These are phyloP conservation scores for Clonostachys rhizophaga DNA, from an alignment of 2,329 filamentous ascomycete species.

Conservation along the genomic window DNA sequence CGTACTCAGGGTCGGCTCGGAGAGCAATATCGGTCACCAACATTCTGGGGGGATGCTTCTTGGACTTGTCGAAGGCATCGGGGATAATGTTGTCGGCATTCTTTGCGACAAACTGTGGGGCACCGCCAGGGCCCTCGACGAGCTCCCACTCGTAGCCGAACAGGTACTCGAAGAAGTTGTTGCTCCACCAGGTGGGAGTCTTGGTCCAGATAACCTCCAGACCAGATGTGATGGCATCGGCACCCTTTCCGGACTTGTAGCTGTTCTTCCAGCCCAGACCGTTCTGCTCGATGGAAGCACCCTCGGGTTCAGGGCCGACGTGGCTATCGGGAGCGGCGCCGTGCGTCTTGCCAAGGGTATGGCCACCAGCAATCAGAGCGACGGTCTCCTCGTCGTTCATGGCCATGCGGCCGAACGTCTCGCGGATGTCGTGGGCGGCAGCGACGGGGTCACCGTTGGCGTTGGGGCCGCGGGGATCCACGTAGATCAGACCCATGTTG, in stretches of 20 bases:
- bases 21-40: slow-evolving; percentile 71
- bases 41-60: slow-evolving; percentile 75
- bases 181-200: slow-evolving; percentile 73
- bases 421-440: slow-evolving; percentile 67
- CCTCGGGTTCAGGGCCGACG: slow-evolving; percentile 64
- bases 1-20: slow-evolving; percentile 66
- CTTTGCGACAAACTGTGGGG: slow-evolving; percentile 74
- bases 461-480: slow-evolving; percentile 69
- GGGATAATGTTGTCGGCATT: slow-evolving; percentile 56
- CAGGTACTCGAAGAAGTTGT: slow-evolving; percentile 69
- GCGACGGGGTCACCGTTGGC: slow-evolving; percentile 66
- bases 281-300: slow-evolving; percentile 57
- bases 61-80: slow-evolving; percentile 62
- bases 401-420: slow-evolving; percentile 50
- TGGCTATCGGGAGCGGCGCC: slow-evolving; percentile 62
- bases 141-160: slow-evolving; percentile 77
- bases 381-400: slow-evolving; percentile 83
- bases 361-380: slow-evolving; percentile 72
- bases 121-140: slow-evolving; percentile 70
- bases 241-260: slow-evolving; percentile 61
- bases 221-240: slow-evolving; percentile 69
- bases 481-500: slow-evolving; percentile 72
- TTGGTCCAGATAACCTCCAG: slow-evolving; percentile 78
- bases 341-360: slow-evolving; percentile 78
- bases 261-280: slow-evolving; percentile 71